These are phyloP conservation scores for Combretum micranthum DNA, from an alignment of 345 rosid species.

Conservation along the genomic window DNA sequence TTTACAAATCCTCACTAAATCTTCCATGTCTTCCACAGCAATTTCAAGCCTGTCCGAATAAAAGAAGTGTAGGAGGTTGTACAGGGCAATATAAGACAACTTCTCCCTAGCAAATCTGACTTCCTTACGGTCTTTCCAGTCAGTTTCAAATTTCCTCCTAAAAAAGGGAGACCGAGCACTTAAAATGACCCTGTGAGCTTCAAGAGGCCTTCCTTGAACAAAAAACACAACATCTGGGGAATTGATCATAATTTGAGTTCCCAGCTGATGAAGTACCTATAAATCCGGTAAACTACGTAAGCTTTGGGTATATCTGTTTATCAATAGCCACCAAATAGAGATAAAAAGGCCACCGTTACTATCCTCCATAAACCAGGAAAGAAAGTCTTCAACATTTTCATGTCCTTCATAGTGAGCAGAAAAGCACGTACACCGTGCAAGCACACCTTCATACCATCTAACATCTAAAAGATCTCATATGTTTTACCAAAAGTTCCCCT, in stretches of 20 bases:
- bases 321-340: no score
- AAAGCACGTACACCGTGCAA: no score
- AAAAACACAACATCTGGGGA: constrained; percentile 78
- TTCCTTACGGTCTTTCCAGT: constrained; percentile 70
- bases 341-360: no score
- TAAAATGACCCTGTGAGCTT: constrained; percentile 85
- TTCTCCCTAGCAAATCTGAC: constrained; percentile 76
- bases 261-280: constrained; percentile 47
- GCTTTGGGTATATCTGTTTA: no score
- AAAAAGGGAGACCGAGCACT: constrained; percentile 88
- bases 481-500: no score
- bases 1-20: constrained; percentile 82
- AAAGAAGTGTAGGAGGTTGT: constrained; percentile 82
- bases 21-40: constrained; percentile 85
- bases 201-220: constrained; percentile 89
- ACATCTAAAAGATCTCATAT: no score
- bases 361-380: no score
- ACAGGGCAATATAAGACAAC: constrained; percentile 80
- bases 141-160: constrained; percentile 69
- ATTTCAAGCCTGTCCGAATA: constrained; percentile 92
- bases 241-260: constrained; percentile 29
- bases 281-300: no score
- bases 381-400: no score
- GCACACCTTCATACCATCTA: no score
- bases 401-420: no score